Conservation (phyloP, 2,329 filamentous ascomycete species). For the Emmonsia crescens region DNA sequence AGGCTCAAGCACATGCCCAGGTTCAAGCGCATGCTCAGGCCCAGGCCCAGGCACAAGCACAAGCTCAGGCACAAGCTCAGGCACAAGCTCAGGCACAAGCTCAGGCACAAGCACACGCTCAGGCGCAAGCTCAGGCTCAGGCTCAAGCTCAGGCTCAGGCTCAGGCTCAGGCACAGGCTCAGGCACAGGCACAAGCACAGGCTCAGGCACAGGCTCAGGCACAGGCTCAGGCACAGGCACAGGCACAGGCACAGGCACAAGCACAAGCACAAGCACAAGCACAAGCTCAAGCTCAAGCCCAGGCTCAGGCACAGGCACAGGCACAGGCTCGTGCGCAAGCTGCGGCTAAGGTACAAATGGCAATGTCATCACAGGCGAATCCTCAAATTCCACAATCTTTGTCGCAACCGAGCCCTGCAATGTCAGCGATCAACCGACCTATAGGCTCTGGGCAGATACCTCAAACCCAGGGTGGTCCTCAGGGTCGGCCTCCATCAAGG, state of each 20-base stretch:
- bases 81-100: not conserved
- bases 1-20: not conserved
- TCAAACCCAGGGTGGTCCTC: constrained; percentile 24
- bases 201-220: not conserved
- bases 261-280: constrained; percentile 22
- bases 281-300: not conserved
- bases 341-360: constrained; percentile 35
- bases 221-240: constrained; percentile 26
- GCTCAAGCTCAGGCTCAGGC: constrained; percentile 25
- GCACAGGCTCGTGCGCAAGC: constrained; percentile 33
- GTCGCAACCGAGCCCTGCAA: constrained; percentile 30
- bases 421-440: constrained; percentile 35
- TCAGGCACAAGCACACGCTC: not conserved
- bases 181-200: not conserved
- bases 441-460: constrained; percentile 31
- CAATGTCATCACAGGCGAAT: constrained; percentile 34
- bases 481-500: constrained; percentile 26
- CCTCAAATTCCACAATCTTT: constrained; percentile 29
- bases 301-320: constrained; percentile 25
- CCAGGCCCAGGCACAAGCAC: not conserved
- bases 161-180: constrained; percentile 12
- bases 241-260: constrained; percentile 14
- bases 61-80: not conserved
- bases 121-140: constrained; percentile 18
- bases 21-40: not conserved